Evolutionary conservation across 495 filamentous ascomycete species (phyloP).

Genomic region (Penicillium bialowiezense): DNA sequence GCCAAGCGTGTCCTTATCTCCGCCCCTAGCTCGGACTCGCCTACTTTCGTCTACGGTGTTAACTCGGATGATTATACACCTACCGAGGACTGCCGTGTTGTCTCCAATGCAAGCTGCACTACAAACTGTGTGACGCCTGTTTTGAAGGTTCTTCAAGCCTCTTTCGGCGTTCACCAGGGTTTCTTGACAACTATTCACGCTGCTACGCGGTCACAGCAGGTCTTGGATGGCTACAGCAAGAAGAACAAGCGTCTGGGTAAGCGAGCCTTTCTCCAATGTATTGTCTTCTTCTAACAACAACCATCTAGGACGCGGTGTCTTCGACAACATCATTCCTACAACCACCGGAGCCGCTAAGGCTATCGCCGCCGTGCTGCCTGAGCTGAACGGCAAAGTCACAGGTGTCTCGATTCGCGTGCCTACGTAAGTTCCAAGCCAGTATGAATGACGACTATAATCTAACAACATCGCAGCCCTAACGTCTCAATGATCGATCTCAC

Average conservation of each 20-base stretch:
- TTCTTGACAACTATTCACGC: conserved; percentile 36
- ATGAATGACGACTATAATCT: not conserved
- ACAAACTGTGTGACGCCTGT: conserved; percentile 37
- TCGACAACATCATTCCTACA: conserved; percentile 37
- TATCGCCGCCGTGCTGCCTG: conserved; percentile 30
- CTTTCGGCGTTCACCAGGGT: conserved; percentile 31
- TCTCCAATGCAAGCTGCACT: conserved; percentile 36
- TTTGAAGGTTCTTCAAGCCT: conserved; percentile 29
- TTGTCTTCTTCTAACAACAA: not conserved
- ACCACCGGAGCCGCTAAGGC: conserved; percentile 36
- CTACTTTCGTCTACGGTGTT: conserved; percentile 36
- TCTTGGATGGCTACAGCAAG: conserved; percentile 39
- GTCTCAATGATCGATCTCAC: conserved; percentile 39
- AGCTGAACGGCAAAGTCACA: conserved; percentile 31
- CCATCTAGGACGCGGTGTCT: conserved; percentile 28
- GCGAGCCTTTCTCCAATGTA: not conserved
- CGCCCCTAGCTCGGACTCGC: conserved; percentile 33
- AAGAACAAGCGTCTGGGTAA: conserved; percentile 35
- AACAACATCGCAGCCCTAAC: conserved; percentile 21
- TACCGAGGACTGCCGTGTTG: conserved; percentile 23
- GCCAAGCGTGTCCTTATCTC: conserved; percentile 37
- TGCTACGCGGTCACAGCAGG: conserved; percentile 35
- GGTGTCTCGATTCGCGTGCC: conserved; percentile 36
- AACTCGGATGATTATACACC: conserved; percentile 27
- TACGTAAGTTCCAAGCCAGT: conserved; percentile 20